Evolutionary conservation across 306 rosid species (phyloP), one percentile per base, ranked within the genome.

Genomic region (Lotus japonicus): DNA sequence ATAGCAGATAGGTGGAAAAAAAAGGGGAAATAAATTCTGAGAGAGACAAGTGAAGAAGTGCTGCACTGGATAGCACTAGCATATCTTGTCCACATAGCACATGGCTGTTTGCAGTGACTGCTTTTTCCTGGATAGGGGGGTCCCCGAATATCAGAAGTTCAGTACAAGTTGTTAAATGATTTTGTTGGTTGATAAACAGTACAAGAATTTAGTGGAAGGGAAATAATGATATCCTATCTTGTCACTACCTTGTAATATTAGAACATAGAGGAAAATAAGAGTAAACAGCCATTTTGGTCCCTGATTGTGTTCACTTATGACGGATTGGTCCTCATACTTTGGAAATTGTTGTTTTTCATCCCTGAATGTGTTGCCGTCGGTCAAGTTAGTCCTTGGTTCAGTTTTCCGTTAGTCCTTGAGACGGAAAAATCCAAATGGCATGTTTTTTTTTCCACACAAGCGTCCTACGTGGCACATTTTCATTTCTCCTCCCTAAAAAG

Each of bases 91-190:
- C 11, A 33, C 8, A 28, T 15, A 50, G 58, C 82, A 77, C 85
- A 77, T 77, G 85, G 64, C 50, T 33, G 54, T 43, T 49, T 62
- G 57, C 51, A 58, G 74, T 72, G 49, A 17, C 38, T 58, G 26
- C 28, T 46, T 38, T 45, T 39, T 42, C 43, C 55, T 66, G 58
- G 3, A 33, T 50, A 16, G 44, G 54, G 41, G 62, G 73, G 77
- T 63, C 77, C 69, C 21, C 41, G 44, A 41, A 57, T 17, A 63
- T 17, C 80, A 55, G 62, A 7, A 68, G 42, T n/a, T 63, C 69
- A 11, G 0, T 45, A 53, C 58, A 65, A 16, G 5, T 23, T 79
- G 49, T 16, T 58, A 1, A 55, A 45, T 68, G 49, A 46, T 41
- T 67, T 38, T 79, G 67, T 79, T 79, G 45, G 55, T 35, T 59